These are phyloP conservation scores for Scedosporium aurantiacum DNA, from an alignment of 2,329 filamentous ascomycete species.

Conservation along the genomic window DNA sequence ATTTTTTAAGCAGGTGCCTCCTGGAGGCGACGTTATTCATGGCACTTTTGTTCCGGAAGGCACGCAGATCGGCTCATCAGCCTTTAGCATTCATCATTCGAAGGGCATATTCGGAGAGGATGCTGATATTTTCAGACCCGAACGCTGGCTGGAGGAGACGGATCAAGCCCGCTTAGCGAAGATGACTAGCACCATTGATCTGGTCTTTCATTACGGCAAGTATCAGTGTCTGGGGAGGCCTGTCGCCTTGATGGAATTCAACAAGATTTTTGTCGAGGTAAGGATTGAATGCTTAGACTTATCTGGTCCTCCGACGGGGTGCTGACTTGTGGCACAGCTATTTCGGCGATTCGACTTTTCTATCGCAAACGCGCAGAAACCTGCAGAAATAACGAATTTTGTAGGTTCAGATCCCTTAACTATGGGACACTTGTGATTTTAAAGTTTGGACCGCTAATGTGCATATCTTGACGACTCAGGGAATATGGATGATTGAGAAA, in stretches of 20 bases:
- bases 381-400: neutral
- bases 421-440: neutral
- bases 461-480: neutral
- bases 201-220: conserved; percentile 31
- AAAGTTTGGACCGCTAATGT: neutral
- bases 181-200: conserved; percentile 28
- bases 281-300: neutral
- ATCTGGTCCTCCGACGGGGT: neutral
- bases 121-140: conserved; percentile 32
- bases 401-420: neutral
- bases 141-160: conserved; percentile 30
- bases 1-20: conserved; percentile 23
- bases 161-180: conserved; percentile 21
- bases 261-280: conserved; percentile 33
- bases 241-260: conserved; percentile 31
- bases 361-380: neutral
- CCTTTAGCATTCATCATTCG: conserved; percentile 27
- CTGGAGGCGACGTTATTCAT: conserved; percentile 24
- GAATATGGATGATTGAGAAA: conserved; percentile 5
- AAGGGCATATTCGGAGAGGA: conserved; percentile 27
- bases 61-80: conserved; percentile 31
- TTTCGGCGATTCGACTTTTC: conserved; percentile 5
- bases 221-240: conserved; percentile 34
- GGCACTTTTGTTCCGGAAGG: conserved; percentile 32
- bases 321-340: neutral